Conservation (phyloP, 2,329 filamentous ascomycete genomes). For the Penicillium expansum region DNA sequence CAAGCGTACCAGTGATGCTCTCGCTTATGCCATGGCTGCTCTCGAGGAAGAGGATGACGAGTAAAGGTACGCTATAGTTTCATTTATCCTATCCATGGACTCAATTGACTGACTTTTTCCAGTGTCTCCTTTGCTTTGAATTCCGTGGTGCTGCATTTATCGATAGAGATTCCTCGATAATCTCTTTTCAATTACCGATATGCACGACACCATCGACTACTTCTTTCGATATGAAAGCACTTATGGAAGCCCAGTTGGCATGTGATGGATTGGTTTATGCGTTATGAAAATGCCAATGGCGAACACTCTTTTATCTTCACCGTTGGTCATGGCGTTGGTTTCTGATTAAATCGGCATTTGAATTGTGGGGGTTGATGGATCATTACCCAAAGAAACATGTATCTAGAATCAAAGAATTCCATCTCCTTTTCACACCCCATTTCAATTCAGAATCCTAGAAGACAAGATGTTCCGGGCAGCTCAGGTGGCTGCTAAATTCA, state of each 20-base stretch:
- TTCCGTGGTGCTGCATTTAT: neutral
- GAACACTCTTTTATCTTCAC: conserved; percentile 17
- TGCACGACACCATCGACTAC: neutral
- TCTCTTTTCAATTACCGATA: neutral
- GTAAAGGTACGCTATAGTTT: conserved; percentile 18
- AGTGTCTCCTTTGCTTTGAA: neutral
- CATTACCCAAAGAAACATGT: neutral
- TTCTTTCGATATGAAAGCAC: neutral
- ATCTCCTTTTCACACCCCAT: neutral
- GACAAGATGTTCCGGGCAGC: too few relatives aligned
- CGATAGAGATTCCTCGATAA: neutral
- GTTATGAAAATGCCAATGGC: conserved; percentile 9
- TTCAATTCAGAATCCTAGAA: neutral
- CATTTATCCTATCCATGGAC: neutral
- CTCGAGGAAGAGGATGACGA: conserved; percentile 27
- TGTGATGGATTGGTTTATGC: neutral
- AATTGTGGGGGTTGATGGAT: neutral
- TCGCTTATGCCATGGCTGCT: conserved; percentile 34
- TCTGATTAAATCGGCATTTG: neutral
- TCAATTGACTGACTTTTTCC: neutral
- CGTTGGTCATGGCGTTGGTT: conserved; percentile 9
- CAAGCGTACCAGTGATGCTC: conserved; percentile 34
- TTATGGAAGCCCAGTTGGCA: neutral
- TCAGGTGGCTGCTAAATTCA: too few relatives aligned
- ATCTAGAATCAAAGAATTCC: neutral